Base-by-base conservation (phyloP, 371 early-diverging fungal species). In the Saksenaea oblongispora region DNA sequence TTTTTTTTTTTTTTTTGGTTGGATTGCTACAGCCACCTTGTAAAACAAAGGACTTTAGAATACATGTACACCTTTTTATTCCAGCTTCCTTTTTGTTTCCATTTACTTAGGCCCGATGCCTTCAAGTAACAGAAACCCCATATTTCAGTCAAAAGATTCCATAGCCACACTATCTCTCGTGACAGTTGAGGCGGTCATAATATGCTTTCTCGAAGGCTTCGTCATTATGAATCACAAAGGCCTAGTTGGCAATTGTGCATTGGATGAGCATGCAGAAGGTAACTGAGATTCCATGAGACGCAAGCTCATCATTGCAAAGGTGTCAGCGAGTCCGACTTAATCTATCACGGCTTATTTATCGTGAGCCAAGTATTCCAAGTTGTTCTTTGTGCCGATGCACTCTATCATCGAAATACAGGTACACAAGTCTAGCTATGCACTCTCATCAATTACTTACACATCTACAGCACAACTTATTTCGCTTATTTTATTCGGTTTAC, bases 251-350 rank as follows among this genome's bases (percentile, higher is more conserved):
- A 79, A 82, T 37, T 76, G 77, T 61, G 22, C n/a, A 31, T 51
- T 76, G 65, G 53, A 64, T 26, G 17, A 47, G 26, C 61, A 39
- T 15, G 67, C 63, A 1, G 39, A 66, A 63, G 74, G 75, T 72
- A 65, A 13, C n/a, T 37, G 15, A 22, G 7, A 9, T 31, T 37
- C n/a, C 11, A 22, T 10, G 37, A 44, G 42, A 59, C 26, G 27
- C n/a, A 14, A 31, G n/a, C 36, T 54, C 53, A 5, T 27, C 37
- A 14, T 54, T 22, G 5, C 37, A 17, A 59, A 76, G 80, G 80
- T 62, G 77, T 80, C n/a, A 76, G 77, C 31, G 80, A 80, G 57
- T 80, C 83, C n/a, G 83, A 82, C 70, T 67, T 82, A 34, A 82
- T 82, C 26, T 82, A 82, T 47, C 83, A 82, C 54, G 67, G 73